Base-by-base conservation (phyloP, 2,329 filamentous ascomycete genomes). In the Leptographium wingfieldii region DNA sequence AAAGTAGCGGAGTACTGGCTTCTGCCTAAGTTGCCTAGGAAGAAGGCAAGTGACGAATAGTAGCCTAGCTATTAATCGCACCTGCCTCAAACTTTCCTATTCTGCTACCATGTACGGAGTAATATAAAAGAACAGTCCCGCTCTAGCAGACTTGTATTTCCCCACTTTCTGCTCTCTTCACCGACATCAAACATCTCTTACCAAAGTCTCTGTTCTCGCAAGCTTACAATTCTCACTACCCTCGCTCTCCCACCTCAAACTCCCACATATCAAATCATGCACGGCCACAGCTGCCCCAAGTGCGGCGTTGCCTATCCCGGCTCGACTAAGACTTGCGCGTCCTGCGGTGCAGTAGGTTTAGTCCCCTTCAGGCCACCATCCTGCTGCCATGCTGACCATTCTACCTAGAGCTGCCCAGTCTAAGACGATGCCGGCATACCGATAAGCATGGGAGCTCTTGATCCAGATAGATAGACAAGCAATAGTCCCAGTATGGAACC, bases 271-370 rank as follows among this genome's bases (percentile, higher is more conserved):
- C 61, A 72, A 64, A 58, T 22, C 22, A 77, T 77, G 74, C 73
- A 76, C 68, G 69, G 67, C 69, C 66, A 68, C 60, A 65, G 69
- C 66, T 84, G 81, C 76, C 81, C 81, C 73, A 82, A 80, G 74
- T 84, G 81, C 75, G 76, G 75, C 66, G 72, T 74, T 66, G 63
- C 72, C 68, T 75, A 77, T 66, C 67, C 70, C 55, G 73, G 73
- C 66, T 66, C 67, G 51, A 66, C 67, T 73, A 84, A 84, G 79
- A 76, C 74, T 62, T 84, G 81, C 74, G 66, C 68, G 61, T 73
- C 75, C 61, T 84, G 81, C 73, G 81, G 81, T 60, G 79, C 81
- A 67, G 81, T 84, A 74, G 67, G 80, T 75, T 40, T 40, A 27
- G 25, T 52, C 25, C 16, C 16, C 16, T 19, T 9, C 43, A 31